Base-by-base conservation (phyloP, 2,329 filamentous ascomycete genomes). In the Metarhizium guizhouense region DNA sequence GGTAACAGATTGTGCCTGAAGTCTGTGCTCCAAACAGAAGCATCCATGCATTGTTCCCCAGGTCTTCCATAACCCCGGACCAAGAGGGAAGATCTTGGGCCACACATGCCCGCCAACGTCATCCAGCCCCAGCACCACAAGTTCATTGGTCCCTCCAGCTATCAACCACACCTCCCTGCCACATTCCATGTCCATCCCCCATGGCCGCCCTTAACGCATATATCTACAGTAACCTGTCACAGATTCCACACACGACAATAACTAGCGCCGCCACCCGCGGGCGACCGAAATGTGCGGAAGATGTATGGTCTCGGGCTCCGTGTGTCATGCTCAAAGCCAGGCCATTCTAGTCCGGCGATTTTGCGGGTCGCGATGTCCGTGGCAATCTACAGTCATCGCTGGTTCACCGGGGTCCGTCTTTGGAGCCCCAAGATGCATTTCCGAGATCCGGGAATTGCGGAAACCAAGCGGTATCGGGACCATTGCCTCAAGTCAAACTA, bases 251-350 rank as follows among this genome's bases (percentile, higher is more conserved):
- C 38, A 40, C 13, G 11, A 40, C 14, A 16, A 14, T 40, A 40
- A 16, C 38, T 40, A 32, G 49, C 43, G 18, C n/a, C 50, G 45
- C 54, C 29, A 11, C 45, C 56, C 53, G 56, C 56, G 56, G 56
- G 25, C 52, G 14, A 18, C 56, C 53, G 56, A 43, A 30, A 36
- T 6, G 18, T 49, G 32, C 56, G 53, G 56, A 54, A 29, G 20
- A 57, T 52, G 53, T 47, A 52, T 32, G 4, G 34, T 42, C 30
- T 52, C 52, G 56, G 49, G 47, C 36, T 30, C 49, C 49, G 52
- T 52, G 42, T 34, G 45, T 48, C 34, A 43, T 55, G 48, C 14
- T 4, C 36, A 16, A 47, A 11, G 43, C n/a, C 43, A 16, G 42
- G 14, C 29, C 32, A 16, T 30, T 32, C 40, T 47, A 38, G 29